Evolutionary conservation across 2,329 filamentous ascomycete genomes (phyloP), one percentile per base, ranked within the genome.

Genomic region (Coleophoma crateriformis): DNA sequence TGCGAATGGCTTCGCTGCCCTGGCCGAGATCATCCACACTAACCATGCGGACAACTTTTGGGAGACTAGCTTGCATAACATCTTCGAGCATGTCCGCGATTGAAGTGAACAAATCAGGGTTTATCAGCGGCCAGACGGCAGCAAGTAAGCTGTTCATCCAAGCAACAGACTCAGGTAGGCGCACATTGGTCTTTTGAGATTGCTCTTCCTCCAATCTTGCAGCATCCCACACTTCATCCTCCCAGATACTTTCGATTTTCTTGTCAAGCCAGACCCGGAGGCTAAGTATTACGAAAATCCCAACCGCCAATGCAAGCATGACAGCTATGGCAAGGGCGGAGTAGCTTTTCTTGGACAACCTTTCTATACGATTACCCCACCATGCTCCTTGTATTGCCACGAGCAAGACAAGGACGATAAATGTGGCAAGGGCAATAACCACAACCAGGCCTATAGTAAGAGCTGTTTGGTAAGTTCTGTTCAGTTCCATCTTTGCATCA

Each of bases 31-130:
- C 86, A 45, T 89, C 85, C 7, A 89, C 80, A 47, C 82, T 84
- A 40, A 89, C 82, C 85, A 88, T 88, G 44, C 85, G 79, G 33
- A 89, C 75, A 34, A 86, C 65, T 50, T 77, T 81, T 0, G 87
- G 85, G 15, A 89, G 68, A 8, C 82, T 87, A 2, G 86, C 85
- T 67, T 90, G 87, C 87, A 90, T 90, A 44, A 90, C 83, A 63
- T 90, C 87, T 66, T 90, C 87, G 4, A 90, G 75, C 27, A 80
- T 86, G 58, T 90, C 86, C 0, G 81, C 77, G 2, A 89, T 64
- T 33, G 79, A 81, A 1, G 78, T 75, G 58, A 90, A 89, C 2
- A 90, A 72, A 58, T 90, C 87, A 0, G 86, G 87, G 60, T 90
- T 90, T 60, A 90, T 76, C 32, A 90, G 72, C 0, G 85, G 84